Evolutionary conservation across 2,329 filamentous ascomycete species (phyloP), one percentile per base, ranked within the genome.

Genomic region (Fusarium sublunatum): DNA sequence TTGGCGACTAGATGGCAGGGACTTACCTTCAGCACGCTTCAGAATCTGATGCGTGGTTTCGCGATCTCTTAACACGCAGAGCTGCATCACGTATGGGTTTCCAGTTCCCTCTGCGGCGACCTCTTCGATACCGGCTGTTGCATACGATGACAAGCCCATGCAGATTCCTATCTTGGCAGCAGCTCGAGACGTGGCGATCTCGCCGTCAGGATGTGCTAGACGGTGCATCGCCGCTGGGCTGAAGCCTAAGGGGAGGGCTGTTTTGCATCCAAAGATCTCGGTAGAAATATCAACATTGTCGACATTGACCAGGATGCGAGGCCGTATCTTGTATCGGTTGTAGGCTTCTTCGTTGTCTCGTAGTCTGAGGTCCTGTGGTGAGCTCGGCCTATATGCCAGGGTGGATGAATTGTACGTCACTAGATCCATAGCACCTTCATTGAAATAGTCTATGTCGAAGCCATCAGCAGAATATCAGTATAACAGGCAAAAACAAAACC

Each of bases 221-320:
- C 78, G 76, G 54, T 85, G 83, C 73, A 84, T 83, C 7, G 82
- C 84, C 1, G 83, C 79, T 0, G 83, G 84, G n/a, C 80, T 79
- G 42, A 86, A 81, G 19, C 82, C 82, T 11, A 86, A 72, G 0
- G 83, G 83, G 6, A 85, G 72, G 2, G 76, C 70, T 47, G 81
- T 77, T 70, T 77, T 68, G 44, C 28, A 54, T 29, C 68, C 69
- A 40, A 70, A 68, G n/a, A 71, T 65, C 15, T 60, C 49, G 10
- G 59, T 40, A 7, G 48, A 46, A 5, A 59, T 68, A 44, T 70
- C 66, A 5, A 71, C 41, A 41, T 65, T 64, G 7, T 59, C 60
- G 2, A 71, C 69, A 36, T 71, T 68, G 40, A 64, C 61, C 6
- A 71, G 58, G 7, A 70, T 61, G 19, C 65, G 65, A 1, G 81